These are phyloP conservation scores for Lophium mytilinum DNA, from an alignment of 495 filamentous ascomycete genomes.

Conservation along the genomic window DNA sequence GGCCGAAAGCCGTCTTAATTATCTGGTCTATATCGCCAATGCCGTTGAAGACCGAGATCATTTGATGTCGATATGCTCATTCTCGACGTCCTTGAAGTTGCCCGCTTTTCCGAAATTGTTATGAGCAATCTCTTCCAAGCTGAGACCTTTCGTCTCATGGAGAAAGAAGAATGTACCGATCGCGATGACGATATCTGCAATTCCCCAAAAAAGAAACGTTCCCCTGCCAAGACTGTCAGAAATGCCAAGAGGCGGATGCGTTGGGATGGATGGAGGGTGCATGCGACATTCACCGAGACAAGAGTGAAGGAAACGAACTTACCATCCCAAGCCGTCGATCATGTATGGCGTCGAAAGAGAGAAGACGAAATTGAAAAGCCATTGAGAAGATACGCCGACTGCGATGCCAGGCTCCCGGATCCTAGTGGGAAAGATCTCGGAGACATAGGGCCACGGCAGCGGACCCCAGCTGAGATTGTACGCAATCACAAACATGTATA, in stretches of 20 bases:
- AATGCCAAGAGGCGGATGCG: constrained; percentile 21
- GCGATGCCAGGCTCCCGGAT: constrained; percentile 50
- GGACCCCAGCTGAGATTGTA: constrained; percentile 71
- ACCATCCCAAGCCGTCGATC: constrained; percentile 43
- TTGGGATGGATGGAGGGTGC: constrained; percentile 45
- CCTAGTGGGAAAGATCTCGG: constrained; percentile 28
- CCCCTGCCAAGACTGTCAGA: constrained; percentile 35
- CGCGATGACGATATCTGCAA: constrained; percentile 28
- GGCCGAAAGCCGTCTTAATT: too few species aligned
- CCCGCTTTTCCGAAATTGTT: constrained; percentile 2
- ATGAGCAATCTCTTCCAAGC: constrained; percentile 13
- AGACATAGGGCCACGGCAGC: constrained; percentile 31
- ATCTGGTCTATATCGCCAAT: too few species aligned
- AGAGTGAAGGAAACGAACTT: background rate
- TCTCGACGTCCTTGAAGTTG: constrained; percentile 2
- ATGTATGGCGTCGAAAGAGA: constrained; percentile 65
- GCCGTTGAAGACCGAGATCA: background rate
- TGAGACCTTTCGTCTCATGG: constrained; percentile 4
- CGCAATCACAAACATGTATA: constrained; percentile 29
- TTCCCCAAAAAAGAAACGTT: constrained; percentile 44
- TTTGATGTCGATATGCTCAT: background rate
- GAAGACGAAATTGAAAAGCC: constrained; percentile 68
- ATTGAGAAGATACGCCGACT: constrained; percentile 61
- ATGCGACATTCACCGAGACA: too few species aligned
- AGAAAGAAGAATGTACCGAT: constrained; percentile 6